Base-by-base conservation (phyloP, 2,329 filamentous ascomycete genomes). In the Immersiporthe knoxdaviesiana region DNA sequence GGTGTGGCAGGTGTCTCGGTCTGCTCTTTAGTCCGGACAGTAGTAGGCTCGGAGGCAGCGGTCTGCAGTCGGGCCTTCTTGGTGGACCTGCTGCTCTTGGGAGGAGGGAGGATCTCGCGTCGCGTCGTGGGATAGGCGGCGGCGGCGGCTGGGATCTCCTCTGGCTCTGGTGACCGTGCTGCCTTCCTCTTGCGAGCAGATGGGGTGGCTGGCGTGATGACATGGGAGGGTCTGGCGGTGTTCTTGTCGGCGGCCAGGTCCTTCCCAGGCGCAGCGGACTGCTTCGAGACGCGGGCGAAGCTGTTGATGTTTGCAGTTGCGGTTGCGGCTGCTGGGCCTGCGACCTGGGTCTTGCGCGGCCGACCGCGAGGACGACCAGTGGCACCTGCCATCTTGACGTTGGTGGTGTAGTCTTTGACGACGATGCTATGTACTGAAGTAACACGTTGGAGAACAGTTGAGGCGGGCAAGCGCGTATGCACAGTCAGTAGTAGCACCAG, bases 231-330 rank as follows among this genome's bases (percentile, higher is more conserved):
- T 32, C 73, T 82, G 44, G 74, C 58, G 11, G 78, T 73, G n/a
- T 73, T 71, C 63, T 77, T 75, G 62, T 76, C 71, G 37, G 74
- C 71, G 39, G 74, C 70, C 41, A 68, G 30, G 41, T 76, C 72
- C 61, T 77, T 78, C 65, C 72, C 73, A 14, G 72, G 67, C 10
- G 39, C 21, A 24, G 71, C 68, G 27, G 77, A 73, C 30, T 75
- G 74, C 76, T 87, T 87, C 44, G 84, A 85, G 62, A 86, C 76
- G 66, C 83, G 84, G 60, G 81, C 74, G 74, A 85, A 86, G 74
- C 72, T 79, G 77, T 75, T 78, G 67, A 86, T 85, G 72, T 52
- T 75, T 11, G 78, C 54, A 64, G 63, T 47, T 41, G 65, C 54
- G 61, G 64, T n/a, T n/a, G n/a, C n/a, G n/a, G 63, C 41, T 32